Evolutionary conservation across 2,329 filamentous ascomycete genomes (phyloP).

Genomic region (Aspergillus tanneri): DNA sequence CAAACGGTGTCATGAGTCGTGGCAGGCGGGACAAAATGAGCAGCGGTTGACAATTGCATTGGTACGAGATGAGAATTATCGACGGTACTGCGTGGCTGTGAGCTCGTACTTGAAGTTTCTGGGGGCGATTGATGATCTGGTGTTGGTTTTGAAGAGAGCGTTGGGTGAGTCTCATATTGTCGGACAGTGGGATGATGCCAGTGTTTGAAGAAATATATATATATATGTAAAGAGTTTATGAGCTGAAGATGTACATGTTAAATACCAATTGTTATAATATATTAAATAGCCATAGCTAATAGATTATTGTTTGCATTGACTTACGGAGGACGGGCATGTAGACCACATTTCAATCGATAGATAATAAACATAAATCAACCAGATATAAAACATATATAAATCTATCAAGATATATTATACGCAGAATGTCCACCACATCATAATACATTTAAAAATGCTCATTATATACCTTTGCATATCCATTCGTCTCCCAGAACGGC

Average conservation of each 20-base stretch:
- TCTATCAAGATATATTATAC: too few relatives aligned
- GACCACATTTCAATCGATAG: too few relatives aligned
- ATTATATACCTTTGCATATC: background rate
- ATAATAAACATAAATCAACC: slow-evolving; percentile 1
- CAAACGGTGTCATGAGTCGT: slow-evolving; percentile 34
- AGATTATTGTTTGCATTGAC: too few relatives aligned
- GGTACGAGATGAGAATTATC: slow-evolving; percentile 45
- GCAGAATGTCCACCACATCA: too few relatives aligned
- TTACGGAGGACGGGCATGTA: too few relatives aligned
- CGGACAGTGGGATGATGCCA: background rate
- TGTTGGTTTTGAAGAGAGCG: slow-evolving; percentile 45
- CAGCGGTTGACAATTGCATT: slow-evolving; percentile 30
- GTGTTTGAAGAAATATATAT: background rate
- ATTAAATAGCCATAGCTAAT: too few relatives aligned
- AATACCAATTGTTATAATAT: background rate
- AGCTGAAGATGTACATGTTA: background rate
- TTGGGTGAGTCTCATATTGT: slow-evolving; percentile 46
- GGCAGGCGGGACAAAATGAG: slow-evolving; percentile 22
- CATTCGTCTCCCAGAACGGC: slow-evolving; percentile 8
- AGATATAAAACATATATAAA: background rate
- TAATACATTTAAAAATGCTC: background rate
- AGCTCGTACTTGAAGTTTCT: slow-evolving; percentile 48
- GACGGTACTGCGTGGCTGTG: slow-evolving; percentile 50
- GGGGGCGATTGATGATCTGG: slow-evolving; percentile 46
- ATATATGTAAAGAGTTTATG: background rate